These are phyloP conservation scores for Penicillium sp. DNA, from an alignment of 2,329 filamentous ascomycete genomes.

Conservation along the genomic window DNA sequence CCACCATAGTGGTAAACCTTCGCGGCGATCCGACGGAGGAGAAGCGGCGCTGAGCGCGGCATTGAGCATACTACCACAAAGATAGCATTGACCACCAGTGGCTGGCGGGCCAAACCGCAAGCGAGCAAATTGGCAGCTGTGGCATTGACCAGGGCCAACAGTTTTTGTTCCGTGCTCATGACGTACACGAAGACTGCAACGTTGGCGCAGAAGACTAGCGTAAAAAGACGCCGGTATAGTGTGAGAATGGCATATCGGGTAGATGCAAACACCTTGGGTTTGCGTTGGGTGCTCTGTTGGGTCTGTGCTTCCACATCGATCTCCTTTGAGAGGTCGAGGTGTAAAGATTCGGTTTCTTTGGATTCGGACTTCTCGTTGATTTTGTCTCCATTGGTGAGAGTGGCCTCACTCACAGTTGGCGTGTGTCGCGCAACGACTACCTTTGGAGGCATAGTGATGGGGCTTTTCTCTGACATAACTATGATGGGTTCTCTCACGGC, in stretches of 20 bases:
- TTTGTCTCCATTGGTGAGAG: conserved; percentile 22
- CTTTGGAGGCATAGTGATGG: conserved; percentile 12
- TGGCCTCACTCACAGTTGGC: conserved; percentile 18
- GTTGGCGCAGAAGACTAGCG: conserved; percentile 43
- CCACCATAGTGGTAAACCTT: conserved; percentile 58
- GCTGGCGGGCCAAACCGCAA: conserved; percentile 53
- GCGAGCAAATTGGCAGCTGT: conserved; percentile 49
- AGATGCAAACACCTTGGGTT: conserved; percentile 29
- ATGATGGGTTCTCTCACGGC: background rate
- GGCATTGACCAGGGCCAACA: conserved; percentile 44
- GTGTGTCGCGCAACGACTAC: conserved; percentile 2
- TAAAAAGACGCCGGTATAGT: conserved; percentile 47
- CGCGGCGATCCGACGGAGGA: conserved; percentile 47
- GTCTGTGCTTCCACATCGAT: conserved; percentile 35
- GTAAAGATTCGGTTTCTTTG: conserved; percentile 11
- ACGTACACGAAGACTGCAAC: conserved; percentile 39
- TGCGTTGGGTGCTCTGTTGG: conserved; percentile 25
- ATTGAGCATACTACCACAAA: conserved; percentile 48
- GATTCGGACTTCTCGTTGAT: conserved; percentile 15
- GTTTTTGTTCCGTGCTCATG: conserved; percentile 37
- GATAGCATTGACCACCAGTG: conserved; percentile 54
- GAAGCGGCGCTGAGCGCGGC: conserved; percentile 48
- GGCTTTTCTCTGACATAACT: conserved; percentile 24
- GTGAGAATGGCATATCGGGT: conserved; percentile 41
- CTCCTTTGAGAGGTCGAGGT: background rate